Percentiles rank a stretch among this genome's conserved stretches.
Conservation (phyloP, 2,329 filamentous ascomycete species). For the Pyricularia grisea region DNA sequence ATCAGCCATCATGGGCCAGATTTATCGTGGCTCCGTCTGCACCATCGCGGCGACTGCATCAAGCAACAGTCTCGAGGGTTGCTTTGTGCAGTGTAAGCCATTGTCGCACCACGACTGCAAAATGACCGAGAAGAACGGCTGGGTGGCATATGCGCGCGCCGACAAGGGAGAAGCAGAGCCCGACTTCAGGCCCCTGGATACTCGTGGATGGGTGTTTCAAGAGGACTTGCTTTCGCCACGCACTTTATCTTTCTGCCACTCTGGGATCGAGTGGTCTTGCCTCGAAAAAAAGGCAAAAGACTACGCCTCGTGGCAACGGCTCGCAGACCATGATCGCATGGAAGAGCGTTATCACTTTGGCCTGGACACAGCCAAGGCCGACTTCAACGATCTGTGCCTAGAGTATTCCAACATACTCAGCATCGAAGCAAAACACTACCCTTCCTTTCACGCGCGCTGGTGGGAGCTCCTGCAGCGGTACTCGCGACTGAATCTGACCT, state of each 20-base stretch:
- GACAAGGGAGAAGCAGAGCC: not conserved
- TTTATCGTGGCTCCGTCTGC: not conserved
- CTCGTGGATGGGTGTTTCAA: constrained; percentile 1
- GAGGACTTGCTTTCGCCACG: not conserved
- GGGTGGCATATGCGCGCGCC: not conserved
- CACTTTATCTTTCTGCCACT: not conserved
- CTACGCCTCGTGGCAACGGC: not conserved
- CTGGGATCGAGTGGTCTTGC: not conserved
- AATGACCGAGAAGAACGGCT: not conserved
- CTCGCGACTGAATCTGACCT: not conserved
- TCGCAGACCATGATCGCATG: not conserved
- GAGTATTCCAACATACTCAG: not conserved
- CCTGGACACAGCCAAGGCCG: not conserved
- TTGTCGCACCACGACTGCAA: not conserved
- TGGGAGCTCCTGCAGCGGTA: not conserved
- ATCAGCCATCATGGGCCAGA: constrained; percentile 2
- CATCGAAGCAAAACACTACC: not conserved
- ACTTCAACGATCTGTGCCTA: not conserved
- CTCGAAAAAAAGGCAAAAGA: not conserved
- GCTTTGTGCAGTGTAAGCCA: not conserved
- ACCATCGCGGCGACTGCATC: not conserved
- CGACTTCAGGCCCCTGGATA: not conserved
- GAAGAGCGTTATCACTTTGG: not conserved
- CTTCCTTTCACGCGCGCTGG: not conserved
- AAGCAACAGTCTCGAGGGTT: constrained; percentile 3